Conservation (phyloP, 1,284 basidiomycete species). For the Cryptococcus sp. region DNA sequence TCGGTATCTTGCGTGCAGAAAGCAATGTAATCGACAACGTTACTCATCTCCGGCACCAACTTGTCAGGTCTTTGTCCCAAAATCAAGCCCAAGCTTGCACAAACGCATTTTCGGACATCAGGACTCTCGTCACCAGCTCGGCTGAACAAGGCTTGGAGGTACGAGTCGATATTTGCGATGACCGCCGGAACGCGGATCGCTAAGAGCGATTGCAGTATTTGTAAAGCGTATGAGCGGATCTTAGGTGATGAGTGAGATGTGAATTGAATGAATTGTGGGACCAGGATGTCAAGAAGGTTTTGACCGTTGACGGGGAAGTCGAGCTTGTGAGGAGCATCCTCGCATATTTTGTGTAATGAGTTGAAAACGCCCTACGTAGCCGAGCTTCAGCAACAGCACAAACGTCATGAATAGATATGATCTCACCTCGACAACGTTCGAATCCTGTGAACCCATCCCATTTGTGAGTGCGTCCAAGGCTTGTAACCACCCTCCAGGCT, state of each 20-base stretch:
- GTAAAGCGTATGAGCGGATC: constrained; percentile 90
- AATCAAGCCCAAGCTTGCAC: constrained; percentile 90
- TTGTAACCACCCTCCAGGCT: constrained; percentile 89
- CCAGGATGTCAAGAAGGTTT: constrained; percentile 87
- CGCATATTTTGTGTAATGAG: constrained; percentile 91
- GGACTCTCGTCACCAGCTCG: constrained; percentile 89
- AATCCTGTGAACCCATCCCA: constrained; percentile 70
- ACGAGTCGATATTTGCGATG: constrained; percentile 85
- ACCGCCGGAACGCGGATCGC: constrained; percentile 79
- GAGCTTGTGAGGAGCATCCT: constrained; percentile 94
- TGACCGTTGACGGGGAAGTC: constrained; percentile 84
- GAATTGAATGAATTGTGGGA: constrained; percentile 88
- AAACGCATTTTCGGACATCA: constrained; percentile 92
- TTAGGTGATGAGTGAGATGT: constrained; percentile 69
- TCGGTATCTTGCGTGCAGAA: constrained; percentile 97
- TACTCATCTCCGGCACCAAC: constrained; percentile 91
- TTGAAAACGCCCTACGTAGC: constrained; percentile 80
- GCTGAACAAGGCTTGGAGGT: constrained; percentile 91
- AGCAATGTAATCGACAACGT: constrained; percentile 98
- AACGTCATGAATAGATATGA: not conserved
- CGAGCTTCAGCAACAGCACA: not conserved
- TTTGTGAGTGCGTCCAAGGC: constrained; percentile 79
- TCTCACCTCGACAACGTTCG: constrained; percentile 80
- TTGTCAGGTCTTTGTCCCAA: constrained; percentile 92
- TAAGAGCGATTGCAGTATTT: constrained; percentile 91